Base-by-base conservation (phyloP, 2,329 filamentous ascomycete species). In the Neonectria punicea region DNA sequence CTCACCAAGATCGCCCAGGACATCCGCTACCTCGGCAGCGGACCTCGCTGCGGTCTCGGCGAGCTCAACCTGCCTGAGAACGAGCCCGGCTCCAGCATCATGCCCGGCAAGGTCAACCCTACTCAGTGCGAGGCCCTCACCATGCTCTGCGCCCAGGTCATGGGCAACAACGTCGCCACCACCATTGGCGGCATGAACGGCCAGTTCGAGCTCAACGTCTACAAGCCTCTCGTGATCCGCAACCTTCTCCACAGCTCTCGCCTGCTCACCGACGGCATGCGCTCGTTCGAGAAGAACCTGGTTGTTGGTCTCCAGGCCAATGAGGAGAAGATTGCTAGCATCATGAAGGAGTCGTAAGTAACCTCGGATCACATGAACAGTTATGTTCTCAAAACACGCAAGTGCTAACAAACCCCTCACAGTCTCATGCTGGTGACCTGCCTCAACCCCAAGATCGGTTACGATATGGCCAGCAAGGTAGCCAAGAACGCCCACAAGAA, bases 401-500 rank as follows among this genome's bases (percentile, higher is more conserved):
- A 43, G 25, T 10, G 34, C 64, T 75, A 66, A 74, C 56, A 49
- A 36, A 55, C 53, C 32, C 5, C n/a, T 0, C 30, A 25, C 16
- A 97, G 93, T 78, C 87, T 99, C 75, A 99, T 99, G 96, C 88
- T 98, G 71, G 96, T 98, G 39, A 99, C 96, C 70, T 98, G 95
- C 86, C 87, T 98, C 68, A 98, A 98, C 87, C 94, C 94, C 73
- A 93, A 97, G 81, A 98, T 98, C 78, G 95, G 94, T 66, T 97
- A 98, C 82, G 94, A 98, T 79, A 97, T 97, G 93, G 94, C 94
- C 57, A 94, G 91, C 82, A 97, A 97, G 86, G 94, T 97, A 25
- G 94, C 94, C 77, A 98, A 98, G 90, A 97, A 99, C 78, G 96
- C 96, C 16, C 96, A 99, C 86, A 98, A 98, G 89, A 98, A 98